Base-by-base conservation (phyloP, 2,329 filamentous ascomycete species). In the Trichoderma breve region DNA sequence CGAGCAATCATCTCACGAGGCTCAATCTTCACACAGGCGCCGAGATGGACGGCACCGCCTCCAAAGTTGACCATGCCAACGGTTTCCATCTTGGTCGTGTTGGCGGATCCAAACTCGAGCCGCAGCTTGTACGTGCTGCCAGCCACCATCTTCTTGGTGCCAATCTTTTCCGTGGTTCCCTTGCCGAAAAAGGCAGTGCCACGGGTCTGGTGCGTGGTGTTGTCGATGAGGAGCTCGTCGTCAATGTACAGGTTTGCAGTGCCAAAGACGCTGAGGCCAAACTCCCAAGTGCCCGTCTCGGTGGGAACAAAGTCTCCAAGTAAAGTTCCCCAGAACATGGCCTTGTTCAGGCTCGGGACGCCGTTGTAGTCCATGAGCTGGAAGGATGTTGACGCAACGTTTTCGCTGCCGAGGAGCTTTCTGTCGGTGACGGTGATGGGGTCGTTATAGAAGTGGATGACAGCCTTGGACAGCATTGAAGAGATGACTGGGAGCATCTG, bases 51-150 rank as follows among this genome's bases (percentile, higher is more conserved):
- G 30, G 63, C 63, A 8, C 63, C 63, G 28, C 63, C 63, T 12
- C 63, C 63, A 36, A 66, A 66, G 21, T 66, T 66, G 28, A 66
- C 63, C 21, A 66, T 30, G 15, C 63, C 63, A 6, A 47, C 53
- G 15, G 63, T 66, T n/a, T 66, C 63, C 63, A 66, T 66, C 30
- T 66, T 66, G 21, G 63, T 66, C 8, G 63, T 66, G 30, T 66
- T 66, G 63, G 63, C 63, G 4, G 30, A 39, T 7, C 63, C 63
- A 55, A 66, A 66, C 11, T 66, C 63, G 11, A 66, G 47, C 0
- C 63, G 63, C 30, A 66, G 47, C 47, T 66, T 55, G 5, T 66
- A 66, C 2, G 47, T 39, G 15, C 21, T 66, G 8, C 63, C 63
- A 3, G 43, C 47, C 6, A 57, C 15, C 32, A 66, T 24, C 21